phyloP scores from a whole-genome alignment of 306 rosid genomes.

The Purshia tridentata region DNA sequence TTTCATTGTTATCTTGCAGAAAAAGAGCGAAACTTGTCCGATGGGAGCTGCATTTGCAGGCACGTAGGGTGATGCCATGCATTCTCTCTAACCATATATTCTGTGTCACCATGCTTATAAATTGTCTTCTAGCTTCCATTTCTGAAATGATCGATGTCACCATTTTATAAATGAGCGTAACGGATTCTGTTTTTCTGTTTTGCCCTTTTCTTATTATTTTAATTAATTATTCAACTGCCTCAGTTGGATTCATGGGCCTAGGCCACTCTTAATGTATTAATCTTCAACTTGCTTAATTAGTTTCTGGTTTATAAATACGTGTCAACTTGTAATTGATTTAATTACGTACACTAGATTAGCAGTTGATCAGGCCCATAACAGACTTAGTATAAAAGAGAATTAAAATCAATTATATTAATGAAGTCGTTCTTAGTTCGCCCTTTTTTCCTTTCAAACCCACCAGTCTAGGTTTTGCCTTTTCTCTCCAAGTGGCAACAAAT shows the following conservation, averaged over 20 bases:
- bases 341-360: no score
- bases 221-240: neutral
- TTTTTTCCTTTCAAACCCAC: no score
- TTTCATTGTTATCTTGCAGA: conserved; percentile 32
- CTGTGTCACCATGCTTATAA: conserved; percentile 22
- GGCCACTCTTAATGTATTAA: neutral
- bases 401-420: no score
- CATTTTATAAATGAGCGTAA: conserved; percentile 3
- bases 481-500: no score
- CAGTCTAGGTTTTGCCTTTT: no score
- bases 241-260: neutral
- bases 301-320: no score
- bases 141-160: conserved; percentile 33
- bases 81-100: conserved; percentile 26
- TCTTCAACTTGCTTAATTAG: neutral
- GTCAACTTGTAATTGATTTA: no score
- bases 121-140: conserved; percentile 32
- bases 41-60: conserved; percentile 52
- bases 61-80: conserved; percentile 53
- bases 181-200: conserved; percentile 22
- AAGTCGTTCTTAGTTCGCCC: no score
- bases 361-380: no score
- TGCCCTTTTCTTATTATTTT: conserved; percentile 6
- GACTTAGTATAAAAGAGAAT: no score
- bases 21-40: conserved; percentile 45